Base-by-base conservation (phyloP, 2,329 filamentous ascomycete species). In the Tolypocladium guangdongense region DNA sequence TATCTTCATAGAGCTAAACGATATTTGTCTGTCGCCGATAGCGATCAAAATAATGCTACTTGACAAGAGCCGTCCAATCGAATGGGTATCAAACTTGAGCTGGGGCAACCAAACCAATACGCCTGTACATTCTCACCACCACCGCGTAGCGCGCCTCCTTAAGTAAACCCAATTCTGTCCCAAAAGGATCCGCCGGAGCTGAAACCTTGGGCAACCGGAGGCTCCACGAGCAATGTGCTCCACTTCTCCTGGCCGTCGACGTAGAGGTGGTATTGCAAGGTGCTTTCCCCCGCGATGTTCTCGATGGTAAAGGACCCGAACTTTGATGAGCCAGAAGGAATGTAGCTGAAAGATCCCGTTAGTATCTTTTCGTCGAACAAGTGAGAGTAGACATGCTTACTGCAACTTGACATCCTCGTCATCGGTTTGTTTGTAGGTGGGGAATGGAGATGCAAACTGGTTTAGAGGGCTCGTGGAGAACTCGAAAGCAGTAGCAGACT, bases 391-490 rank as follows among this genome's bases (percentile, higher is more conserved):
- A 33, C 8, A n/a, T 16, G 43, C 80, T 74, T 80, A 95, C 82
- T 92, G 89, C 58, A 97, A 77, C 65, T 85, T 78, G 12, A 96
- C 81, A 69, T 97, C 93, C 60, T 91, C 83, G 1, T 84, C 78
- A 59, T 95, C 90, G 1, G 78, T 81, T 69, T 96, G 90, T 59
- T 76, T 77, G 68, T 97, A 99, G 0, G 90, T 92, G 2, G 86
- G 79, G 27, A 92, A 73, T 0, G 93, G 93, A 5, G 93, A 80
- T 60, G 93, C 96, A 66, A 99, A 99, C 78, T 97, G 95, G 66
- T 85, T 95, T 51, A 99, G 68, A 0, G 93, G 93, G 52, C 88
- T 93, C 1, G 87, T 90, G 27, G 88, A 93, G 69, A 96, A 97
- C 68, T 99, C 93, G 62, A 95, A 86, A 0, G 95, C 87, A 0